A percentile compares a stretch with the other conserved stretches of the same genome.
phyloP scores from a whole-genome alignment of 208 protist species.

The Acanthamoeba rhysodes region DNA sequence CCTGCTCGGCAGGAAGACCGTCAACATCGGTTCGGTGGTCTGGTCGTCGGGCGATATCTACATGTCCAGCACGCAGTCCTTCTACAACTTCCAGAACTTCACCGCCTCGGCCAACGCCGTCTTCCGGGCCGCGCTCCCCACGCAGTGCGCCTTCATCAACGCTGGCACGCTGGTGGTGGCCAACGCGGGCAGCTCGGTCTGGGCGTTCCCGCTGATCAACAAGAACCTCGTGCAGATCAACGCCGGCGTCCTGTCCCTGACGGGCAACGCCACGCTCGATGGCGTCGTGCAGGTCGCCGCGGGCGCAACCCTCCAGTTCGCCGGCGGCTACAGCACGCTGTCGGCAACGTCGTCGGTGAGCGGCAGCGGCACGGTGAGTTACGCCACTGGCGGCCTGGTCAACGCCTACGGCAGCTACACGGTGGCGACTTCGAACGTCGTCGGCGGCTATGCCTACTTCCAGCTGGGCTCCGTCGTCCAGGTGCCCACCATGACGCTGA shows the following conservation, averaged over 20 bases:
- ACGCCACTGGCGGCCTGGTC: constrained; percentile 19
- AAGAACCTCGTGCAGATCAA: not conserved
- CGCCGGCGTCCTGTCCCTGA: not conserved
- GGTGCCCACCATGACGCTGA: constrained; percentile 5
- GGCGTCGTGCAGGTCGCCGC: not conserved
- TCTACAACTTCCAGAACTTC: constrained; percentile 68
- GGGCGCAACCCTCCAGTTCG: not conserved
- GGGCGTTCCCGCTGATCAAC: constrained; percentile 47
- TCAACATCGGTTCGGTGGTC: constrained; percentile 23
- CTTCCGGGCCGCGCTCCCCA: not conserved
- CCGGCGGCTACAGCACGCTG: constrained; percentile 53
- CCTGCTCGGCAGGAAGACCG: constrained; percentile 20
- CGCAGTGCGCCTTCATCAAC: constrained; percentile 64
- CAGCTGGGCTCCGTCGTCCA: constrained; percentile 23
- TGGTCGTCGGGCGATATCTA: constrained; percentile 10
- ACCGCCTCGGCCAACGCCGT: not conserved
- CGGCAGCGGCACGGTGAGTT: constrained; percentile 42
- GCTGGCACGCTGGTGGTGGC: constrained; percentile 19
- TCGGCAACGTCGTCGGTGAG: not conserved
- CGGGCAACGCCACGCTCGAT: constrained; percentile 33
- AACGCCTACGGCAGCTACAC: constrained; percentile 39
- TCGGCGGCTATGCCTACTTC: constrained; percentile 57
- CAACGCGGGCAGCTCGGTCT: not conserved
- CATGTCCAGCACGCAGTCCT: constrained; percentile 31
- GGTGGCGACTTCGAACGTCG: not conserved